These are phyloP conservation scores for Fusarium liriodendri DNA, from an alignment of 2,329 filamentous ascomycete species.

Conservation along the genomic window DNA sequence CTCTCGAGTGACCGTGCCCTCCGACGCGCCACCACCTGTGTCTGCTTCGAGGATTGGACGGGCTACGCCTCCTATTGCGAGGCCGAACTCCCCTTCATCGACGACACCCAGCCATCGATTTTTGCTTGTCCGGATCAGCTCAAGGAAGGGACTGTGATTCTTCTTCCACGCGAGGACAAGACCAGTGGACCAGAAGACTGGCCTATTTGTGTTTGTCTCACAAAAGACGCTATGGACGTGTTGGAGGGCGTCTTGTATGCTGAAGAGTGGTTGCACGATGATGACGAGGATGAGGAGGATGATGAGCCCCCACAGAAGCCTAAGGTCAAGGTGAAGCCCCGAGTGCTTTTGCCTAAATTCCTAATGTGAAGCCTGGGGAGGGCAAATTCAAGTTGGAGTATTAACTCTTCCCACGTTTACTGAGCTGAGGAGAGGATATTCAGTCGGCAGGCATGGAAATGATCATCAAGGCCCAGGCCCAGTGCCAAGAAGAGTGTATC, in stretches of 20 bases:
- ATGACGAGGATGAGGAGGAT: background rate
- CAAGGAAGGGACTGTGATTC: conserved; percentile 33
- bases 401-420: background rate
- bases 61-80: conserved; percentile 5
- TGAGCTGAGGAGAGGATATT: background rate
- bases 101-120: conserved; percentile 8
- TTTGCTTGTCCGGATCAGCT: conserved; percentile 26
- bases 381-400: background rate
- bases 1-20: conserved; percentile 19
- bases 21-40: conserved; percentile 11
- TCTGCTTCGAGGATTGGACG: conserved; percentile 39
- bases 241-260: background rate
- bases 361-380: background rate
- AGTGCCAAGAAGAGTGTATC: background rate
- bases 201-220: conserved; percentile 30
- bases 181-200: conserved; percentile 7
- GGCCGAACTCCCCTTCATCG: conserved; percentile 12
- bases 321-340: background rate
- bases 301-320: background rate
- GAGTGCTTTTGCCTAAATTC: background rate
- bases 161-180: conserved; percentile 24
- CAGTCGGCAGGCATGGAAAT: background rate
- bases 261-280: conserved; percentile 5
- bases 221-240: conserved; percentile 1
- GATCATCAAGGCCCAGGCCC: background rate